A percentile compares a stretch with the other conserved stretches of the same genome.
Conservation (phyloP, 768 basidiomycete species). For the Tulasnella calospora region DNA sequence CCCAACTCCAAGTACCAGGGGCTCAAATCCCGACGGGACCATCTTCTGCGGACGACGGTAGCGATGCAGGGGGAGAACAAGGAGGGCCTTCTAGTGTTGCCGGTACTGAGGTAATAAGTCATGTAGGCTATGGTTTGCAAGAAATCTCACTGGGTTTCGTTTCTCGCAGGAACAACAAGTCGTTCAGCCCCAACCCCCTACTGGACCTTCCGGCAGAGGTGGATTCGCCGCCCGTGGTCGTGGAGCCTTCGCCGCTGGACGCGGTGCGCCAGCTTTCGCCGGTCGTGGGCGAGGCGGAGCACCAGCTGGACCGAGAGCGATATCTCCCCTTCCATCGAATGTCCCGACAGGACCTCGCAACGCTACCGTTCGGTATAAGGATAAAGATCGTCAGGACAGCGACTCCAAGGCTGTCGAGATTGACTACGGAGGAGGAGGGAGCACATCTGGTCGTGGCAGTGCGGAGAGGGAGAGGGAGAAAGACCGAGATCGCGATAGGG, state of each 20-base stretch:
- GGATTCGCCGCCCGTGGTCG: background rate
- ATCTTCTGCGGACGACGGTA: background rate
- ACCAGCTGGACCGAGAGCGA: constrained; percentile 60
- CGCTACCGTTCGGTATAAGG: constrained; percentile 79
- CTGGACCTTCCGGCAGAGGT: constrained; percentile 14
- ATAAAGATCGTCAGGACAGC: constrained; percentile 62
- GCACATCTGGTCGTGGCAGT: constrained; percentile 19
- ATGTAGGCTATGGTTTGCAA: background rate
- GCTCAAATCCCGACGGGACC: background rate
- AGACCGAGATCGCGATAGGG: constrained; percentile 24
- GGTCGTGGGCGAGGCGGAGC: constrained; percentile 24
- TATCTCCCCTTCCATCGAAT: constrained; percentile 78
- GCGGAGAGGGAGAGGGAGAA: constrained; percentile 26
- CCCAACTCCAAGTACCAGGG: background rate
- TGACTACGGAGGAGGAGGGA: constrained; percentile 57
- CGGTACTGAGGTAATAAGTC: background rate
- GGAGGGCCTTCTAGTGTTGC: background rate
- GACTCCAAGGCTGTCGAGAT: constrained; percentile 58
- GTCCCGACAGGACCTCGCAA: constrained; percentile 86
- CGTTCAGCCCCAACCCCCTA: background rate
- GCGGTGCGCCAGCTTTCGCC: constrained; percentile 25
- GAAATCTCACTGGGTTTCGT: background rate
- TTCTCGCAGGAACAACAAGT: background rate
- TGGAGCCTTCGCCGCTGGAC: constrained; percentile 7
- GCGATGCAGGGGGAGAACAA: background rate